Conservation (phyloP, 495 filamentous ascomycete species). For the Neurospora tetrasperma region DNA sequence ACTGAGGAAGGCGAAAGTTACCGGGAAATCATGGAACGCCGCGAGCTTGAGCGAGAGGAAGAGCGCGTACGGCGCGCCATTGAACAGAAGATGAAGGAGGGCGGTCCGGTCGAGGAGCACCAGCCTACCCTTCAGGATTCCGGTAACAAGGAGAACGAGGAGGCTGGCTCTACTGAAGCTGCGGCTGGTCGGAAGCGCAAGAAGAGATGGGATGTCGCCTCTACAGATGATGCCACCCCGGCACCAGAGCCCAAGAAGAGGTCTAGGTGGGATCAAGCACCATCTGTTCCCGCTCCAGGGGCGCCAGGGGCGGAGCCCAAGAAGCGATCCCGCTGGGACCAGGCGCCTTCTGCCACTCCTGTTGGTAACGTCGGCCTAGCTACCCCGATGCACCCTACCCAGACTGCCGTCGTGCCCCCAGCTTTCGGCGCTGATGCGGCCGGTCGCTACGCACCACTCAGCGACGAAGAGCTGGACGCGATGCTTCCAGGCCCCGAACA, state of each 20-base stretch:
- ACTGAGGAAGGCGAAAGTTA: constrained; percentile 60
- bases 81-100: constrained; percentile 50
- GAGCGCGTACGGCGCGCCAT: constrained; percentile 76
- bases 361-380: constrained; percentile 71
- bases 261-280: constrained; percentile 87
- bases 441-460: constrained; percentile 65
- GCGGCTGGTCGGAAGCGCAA: constrained; percentile 66
- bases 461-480: constrained; percentile 87
- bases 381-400: constrained; percentile 78
- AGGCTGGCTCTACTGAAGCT: constrained; percentile 58
- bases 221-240: constrained; percentile 34
- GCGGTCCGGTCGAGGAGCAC: constrained; percentile 46
- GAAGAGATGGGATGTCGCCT: constrained; percentile 81
- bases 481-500: constrained; percentile 71
- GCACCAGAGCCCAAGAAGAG: constrained; percentile 53
- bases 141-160: constrained; percentile 59
- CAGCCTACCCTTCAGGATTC: constrained; percentile 59
- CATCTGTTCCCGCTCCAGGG: constrained; percentile 46
- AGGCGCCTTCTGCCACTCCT: constrained; percentile 76
- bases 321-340: constrained; percentile 78
- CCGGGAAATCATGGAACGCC: constrained; percentile 79
- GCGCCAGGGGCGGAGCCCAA: constrained; percentile 45
- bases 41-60: constrained; percentile 91
- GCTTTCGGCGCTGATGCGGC: constrained; percentile 75
- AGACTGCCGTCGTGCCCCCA: constrained; percentile 44